Evolutionary conservation across 495 filamentous ascomycete species (phyloP).

Genomic region (Lichenothelia convexa): DNA sequence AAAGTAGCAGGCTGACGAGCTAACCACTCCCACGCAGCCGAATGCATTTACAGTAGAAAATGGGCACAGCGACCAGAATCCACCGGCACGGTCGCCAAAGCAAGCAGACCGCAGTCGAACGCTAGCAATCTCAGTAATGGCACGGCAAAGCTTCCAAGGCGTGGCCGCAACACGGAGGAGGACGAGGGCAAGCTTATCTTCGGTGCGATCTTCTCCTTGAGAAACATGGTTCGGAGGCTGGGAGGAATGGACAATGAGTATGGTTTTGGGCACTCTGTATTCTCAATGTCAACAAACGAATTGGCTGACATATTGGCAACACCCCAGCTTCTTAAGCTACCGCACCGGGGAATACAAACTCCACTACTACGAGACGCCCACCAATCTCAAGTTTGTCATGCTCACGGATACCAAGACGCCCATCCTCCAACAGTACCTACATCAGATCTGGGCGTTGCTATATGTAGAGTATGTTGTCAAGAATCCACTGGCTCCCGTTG

Average conservation of each 20-base stretch:
- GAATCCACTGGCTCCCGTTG: constrained; percentile 75
- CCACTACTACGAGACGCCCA: constrained; percentile 96
- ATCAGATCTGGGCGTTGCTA: constrained; percentile 96
- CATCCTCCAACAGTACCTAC: constrained; percentile 79
- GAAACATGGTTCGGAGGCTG: constrained; percentile 93
- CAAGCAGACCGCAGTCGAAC: constrained; percentile 17
- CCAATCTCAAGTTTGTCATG: constrained; percentile 90
- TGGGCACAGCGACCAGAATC: constrained; percentile 41
- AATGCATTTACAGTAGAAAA: constrained; percentile 88
- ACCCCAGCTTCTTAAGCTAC: constrained; percentile 63
- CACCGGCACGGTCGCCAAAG: constrained; percentile 9
- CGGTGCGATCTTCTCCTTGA: constrained; percentile 83
- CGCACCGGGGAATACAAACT: constrained; percentile 90
- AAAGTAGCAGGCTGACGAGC: background rate
- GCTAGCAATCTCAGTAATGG: constrained; percentile 18
- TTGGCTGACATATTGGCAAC: constrained; percentile 6
- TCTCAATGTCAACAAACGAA: too few species aligned
- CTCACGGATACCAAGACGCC: constrained; percentile 76
- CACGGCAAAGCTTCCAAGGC: constrained; percentile 7
- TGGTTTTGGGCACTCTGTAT: constrained; percentile 1
- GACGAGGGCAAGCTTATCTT: constrained; percentile 96
- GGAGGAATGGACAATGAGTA: constrained; percentile 74
- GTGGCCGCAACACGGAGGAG: constrained; percentile 38
- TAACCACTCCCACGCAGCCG: constrained; percentile 36
- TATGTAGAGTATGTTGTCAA: constrained; percentile 97